Evolutionary conservation across 2,329 filamentous ascomycete genomes (phyloP).

Genomic region (Colletotrichum costaricense): DNA sequence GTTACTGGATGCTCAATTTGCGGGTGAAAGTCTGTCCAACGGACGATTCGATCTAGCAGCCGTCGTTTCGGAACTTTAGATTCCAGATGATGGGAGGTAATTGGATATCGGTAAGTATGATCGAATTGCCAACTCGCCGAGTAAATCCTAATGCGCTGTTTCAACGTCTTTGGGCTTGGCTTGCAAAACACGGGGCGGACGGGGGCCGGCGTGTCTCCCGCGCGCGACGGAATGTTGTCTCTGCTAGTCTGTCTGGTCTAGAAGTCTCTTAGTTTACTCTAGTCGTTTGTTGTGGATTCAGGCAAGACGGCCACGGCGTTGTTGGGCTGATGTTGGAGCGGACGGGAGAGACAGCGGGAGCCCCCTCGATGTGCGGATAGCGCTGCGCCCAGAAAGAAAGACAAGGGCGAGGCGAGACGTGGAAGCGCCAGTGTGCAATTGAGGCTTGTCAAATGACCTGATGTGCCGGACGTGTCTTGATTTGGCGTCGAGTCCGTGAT

Average conservation of each 20-base stretch:
- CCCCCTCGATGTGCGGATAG: not conserved
- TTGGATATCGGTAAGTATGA: not conserved
- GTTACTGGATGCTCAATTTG: not conserved
- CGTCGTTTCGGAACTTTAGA: not conserved
- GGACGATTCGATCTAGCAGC: not conserved
- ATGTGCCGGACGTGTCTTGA: slow-evolving; percentile 22
- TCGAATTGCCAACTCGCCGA: not conserved
- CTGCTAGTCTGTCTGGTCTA: not conserved
- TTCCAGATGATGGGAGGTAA: not conserved
- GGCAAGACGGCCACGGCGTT: not conserved
- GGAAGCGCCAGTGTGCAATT: not conserved
- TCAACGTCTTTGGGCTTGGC: not conserved
- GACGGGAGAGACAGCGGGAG: not conserved
- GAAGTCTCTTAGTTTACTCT: not conserved
- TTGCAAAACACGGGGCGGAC: not conserved
- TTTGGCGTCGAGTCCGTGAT: slow-evolving; percentile 18
- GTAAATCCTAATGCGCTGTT: not conserved
- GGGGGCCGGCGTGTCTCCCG: not conserved
- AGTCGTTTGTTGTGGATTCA: not conserved
- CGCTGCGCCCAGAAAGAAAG: slow-evolving; percentile 6
- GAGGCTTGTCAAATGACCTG: slow-evolving; percentile 32
- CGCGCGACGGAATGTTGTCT: not conserved
- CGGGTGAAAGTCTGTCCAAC: not conserved
- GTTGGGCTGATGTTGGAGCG: not conserved
- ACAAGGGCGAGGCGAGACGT: slow-evolving; percentile 8